Percentiles rank a stretch among this genome's conserved stretches.
Evolutionary conservation across 2,329 filamentous ascomycete genomes (phyloP).

Genomic region (Fusarium sp.): DNA sequence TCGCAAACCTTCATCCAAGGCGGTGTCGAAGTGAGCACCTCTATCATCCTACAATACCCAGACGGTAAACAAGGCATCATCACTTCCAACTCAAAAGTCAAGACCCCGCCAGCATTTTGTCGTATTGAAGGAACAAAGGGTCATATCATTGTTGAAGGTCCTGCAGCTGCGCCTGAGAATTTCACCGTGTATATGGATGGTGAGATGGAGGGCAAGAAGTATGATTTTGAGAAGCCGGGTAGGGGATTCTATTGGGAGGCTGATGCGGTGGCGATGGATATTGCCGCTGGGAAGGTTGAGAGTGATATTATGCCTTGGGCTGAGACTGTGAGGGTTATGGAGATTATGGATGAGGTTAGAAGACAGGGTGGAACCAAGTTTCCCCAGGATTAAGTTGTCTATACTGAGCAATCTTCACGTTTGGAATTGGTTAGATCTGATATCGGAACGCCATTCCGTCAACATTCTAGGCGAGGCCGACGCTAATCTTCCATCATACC

Average conservation of each 20-base stretch:
- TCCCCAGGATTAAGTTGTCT: slow-evolving; percentile 48
- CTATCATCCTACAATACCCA: slow-evolving; percentile 55
- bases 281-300: slow-evolving; percentile 53
- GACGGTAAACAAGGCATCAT: slow-evolving; percentile 56
- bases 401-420: too few relatives aligned
- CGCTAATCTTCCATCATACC: slow-evolving; percentile 4
- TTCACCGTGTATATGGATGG: slow-evolving; percentile 53
- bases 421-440: too few relatives aligned
- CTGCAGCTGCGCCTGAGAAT: slow-evolving; percentile 47
- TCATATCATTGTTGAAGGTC: slow-evolving; percentile 53
- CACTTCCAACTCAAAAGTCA: slow-evolving; percentile 52
- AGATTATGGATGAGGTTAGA: slow-evolving; percentile 60
- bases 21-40: slow-evolving; percentile 51
- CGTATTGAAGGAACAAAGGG: slow-evolving; percentile 57
- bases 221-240: slow-evolving; percentile 52
- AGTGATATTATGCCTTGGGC: slow-evolving; percentile 58
- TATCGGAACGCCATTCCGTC: slow-evolving; percentile 37
- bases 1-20: slow-evolving; percentile 52
- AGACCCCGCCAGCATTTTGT: slow-evolving; percentile 47
- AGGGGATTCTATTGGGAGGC: slow-evolving; percentile 60
- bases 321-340: slow-evolving; percentile 59
- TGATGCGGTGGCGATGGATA: slow-evolving; percentile 56
- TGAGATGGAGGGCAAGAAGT: slow-evolving; percentile 46
- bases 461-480: neutral
- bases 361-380: slow-evolving; percentile 48